Evolutionary conservation across 2,329 filamentous ascomycete genomes (phyloP).

Genomic region (Septoria petroselini): DNA sequence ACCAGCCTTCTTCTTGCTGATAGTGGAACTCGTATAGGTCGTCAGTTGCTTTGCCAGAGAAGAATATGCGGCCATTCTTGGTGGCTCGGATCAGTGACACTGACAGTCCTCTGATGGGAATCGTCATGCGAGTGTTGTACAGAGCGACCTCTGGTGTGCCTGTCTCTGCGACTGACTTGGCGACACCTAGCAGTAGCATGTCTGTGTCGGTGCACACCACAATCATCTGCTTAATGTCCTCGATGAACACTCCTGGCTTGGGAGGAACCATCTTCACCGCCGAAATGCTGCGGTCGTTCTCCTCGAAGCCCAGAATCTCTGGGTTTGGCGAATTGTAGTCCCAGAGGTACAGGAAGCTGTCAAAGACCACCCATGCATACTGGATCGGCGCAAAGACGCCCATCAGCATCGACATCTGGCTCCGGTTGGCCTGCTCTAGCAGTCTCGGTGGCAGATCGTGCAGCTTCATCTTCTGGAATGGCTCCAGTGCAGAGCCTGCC

Average conservation of each 20-base stretch:
- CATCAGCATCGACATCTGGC: slow-evolving; percentile 86
- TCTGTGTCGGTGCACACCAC: slow-evolving; percentile 84
- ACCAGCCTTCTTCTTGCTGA: slow-evolving; percentile 97
- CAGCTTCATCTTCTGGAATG: slow-evolving; percentile 81
- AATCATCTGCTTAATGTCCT: slow-evolving; percentile 79
- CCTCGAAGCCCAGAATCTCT: slow-evolving; percentile 87
- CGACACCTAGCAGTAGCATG: slow-evolving; percentile 81
- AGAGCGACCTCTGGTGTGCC: slow-evolving; percentile 72
- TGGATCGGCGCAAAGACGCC: slow-evolving; percentile 92
- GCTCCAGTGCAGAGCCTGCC: slow-evolving; percentile 67
- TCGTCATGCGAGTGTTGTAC: slow-evolving; percentile 84
- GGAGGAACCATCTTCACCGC: slow-evolving; percentile 85
- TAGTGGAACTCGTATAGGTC: slow-evolving; percentile 94
- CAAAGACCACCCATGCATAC: slow-evolving; percentile 92
- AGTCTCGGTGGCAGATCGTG: slow-evolving; percentile 90
- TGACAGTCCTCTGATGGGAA: slow-evolving; percentile 67
- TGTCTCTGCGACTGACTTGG: slow-evolving; percentile 59
- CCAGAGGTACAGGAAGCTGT: slow-evolving; percentile 95
- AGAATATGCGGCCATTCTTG: slow-evolving; percentile 83
- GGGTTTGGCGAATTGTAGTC: slow-evolving; percentile 93
- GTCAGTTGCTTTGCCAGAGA: slow-evolving; percentile 73
- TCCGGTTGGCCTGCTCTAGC: slow-evolving; percentile 86
- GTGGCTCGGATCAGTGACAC: slow-evolving; percentile 78
- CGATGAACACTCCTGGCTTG: slow-evolving; percentile 81
- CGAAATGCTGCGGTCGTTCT: slow-evolving; percentile 81